These are phyloP conservation scores for Talaromyces sp. DNA, from an alignment of 2,329 filamentous ascomycete genomes.

Conservation along the genomic window DNA sequence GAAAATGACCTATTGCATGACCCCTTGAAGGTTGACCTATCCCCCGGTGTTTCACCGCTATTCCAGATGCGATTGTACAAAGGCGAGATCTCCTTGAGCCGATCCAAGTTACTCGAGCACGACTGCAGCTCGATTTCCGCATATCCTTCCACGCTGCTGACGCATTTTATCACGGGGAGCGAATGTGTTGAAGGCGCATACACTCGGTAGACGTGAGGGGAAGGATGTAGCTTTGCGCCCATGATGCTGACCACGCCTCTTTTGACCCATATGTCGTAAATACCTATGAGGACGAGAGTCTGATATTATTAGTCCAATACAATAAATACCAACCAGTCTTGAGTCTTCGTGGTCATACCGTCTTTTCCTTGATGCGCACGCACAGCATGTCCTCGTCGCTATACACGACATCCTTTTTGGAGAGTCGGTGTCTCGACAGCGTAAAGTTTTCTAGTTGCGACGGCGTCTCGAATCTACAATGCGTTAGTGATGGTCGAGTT, in stretches of 20 bases:
- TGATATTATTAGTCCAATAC: slow-evolving; percentile 20
- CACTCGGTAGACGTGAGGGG: slow-evolving; percentile 40
- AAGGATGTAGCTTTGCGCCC: slow-evolving; percentile 52
- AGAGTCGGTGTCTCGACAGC: slow-evolving; percentile 33
- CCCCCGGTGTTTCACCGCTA: slow-evolving; percentile 26
- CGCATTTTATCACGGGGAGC: slow-evolving; percentile 48
- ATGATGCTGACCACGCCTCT: slow-evolving; percentile 53
- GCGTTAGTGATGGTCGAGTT: slow-evolving; percentile 13
- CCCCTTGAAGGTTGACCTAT: slow-evolving; percentile 29
- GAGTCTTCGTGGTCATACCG: slow-evolving; percentile 20
- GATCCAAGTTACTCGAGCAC: slow-evolving; percentile 39
- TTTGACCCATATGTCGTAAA: slow-evolving; percentile 54
- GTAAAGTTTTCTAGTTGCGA: slow-evolving; percentile 33
- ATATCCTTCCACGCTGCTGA: slow-evolving; percentile 35
- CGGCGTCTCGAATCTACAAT: slow-evolving; percentile 26
- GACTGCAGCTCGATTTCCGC: slow-evolving; percentile 48
- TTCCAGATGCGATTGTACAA: slow-evolving; percentile 53
- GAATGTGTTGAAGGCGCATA: slow-evolving; percentile 55
- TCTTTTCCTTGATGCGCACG: slow-evolving; percentile 35
- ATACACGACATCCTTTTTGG: slow-evolving; percentile 33
- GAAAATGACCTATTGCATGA: slow-evolving; percentile 33
- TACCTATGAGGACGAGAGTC: slow-evolving; percentile 45
- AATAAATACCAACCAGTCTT: background rate
- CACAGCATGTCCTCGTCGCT: slow-evolving; percentile 33
- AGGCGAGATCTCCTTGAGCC: slow-evolving; percentile 45